phyloP scores from a whole-genome alignment of 768 basidiomycete species.

The Trametopsis cervina region DNA sequence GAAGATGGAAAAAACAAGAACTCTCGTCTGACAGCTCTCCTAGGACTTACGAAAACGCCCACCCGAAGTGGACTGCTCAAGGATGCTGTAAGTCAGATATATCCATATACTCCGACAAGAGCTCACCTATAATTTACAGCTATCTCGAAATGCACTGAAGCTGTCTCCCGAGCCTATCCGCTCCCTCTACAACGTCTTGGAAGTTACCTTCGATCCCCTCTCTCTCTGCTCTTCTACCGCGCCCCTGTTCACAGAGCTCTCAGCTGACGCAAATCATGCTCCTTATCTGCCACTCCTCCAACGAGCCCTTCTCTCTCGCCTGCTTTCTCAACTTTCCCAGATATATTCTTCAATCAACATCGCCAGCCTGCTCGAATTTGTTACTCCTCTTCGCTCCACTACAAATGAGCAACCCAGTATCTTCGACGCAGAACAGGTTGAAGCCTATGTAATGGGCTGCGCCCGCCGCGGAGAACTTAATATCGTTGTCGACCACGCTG shows the following conservation, averaged over 20 bases:
- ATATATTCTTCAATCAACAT: slow-evolving; percentile 88
- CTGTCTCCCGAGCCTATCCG: slow-evolving; percentile 70
- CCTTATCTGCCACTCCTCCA: slow-evolving; percentile 87
- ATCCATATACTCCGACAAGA: not conserved
- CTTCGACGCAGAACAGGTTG: slow-evolving; percentile 72
- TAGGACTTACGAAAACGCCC: slow-evolving; percentile 79
- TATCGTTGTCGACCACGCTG: slow-evolving; percentile 85
- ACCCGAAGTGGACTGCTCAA: slow-evolving; percentile 80
- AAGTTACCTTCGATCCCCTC: slow-evolving; percentile 90
- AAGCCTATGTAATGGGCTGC: slow-evolving; percentile 91
- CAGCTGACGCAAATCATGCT: slow-evolving; percentile 51
- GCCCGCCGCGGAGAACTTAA: slow-evolving; percentile 80
- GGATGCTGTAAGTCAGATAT: slow-evolving; percentile 63
- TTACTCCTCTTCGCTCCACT: slow-evolving; percentile 60
- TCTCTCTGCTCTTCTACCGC: slow-evolving; percentile 73
- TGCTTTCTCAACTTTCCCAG: slow-evolving; percentile 86
- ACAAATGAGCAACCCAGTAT: slow-evolving; percentile 36
- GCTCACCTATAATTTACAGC: slow-evolving; percentile 33
- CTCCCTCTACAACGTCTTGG: slow-evolving; percentile 79
- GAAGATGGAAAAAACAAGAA: slow-evolving; percentile 59
- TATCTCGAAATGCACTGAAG: slow-evolving; percentile 77
- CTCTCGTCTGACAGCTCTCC: slow-evolving; percentile 73
- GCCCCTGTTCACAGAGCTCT: slow-evolving; percentile 64
- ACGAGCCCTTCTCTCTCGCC: slow-evolving; percentile 84
- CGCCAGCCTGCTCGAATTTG: slow-evolving; percentile 67